Percentiles rank a stretch among this genome's conserved stretches.
phyloP scores from a whole-genome alignment of 2,329 filamentous ascomycete genomes.

The Trichoderma breve region DNA sequence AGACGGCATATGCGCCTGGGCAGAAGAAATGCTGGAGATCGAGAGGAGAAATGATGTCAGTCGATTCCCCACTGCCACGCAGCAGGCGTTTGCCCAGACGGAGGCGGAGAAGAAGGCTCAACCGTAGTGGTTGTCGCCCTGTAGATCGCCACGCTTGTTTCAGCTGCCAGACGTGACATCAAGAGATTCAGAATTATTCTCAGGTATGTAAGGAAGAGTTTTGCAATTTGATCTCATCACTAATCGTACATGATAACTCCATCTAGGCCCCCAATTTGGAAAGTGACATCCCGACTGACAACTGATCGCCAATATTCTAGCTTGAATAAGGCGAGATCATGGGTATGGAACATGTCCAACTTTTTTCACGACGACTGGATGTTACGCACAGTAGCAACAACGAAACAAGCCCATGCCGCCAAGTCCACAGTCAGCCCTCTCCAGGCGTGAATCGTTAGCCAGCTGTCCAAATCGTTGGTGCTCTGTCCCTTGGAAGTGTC shows the following conservation, averaged over 20 bases:
- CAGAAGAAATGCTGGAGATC: not conserved
- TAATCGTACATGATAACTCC: not conserved
- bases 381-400: not conserved
- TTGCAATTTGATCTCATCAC: not conserved
- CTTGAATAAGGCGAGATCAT: not conserved
- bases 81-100: not conserved
- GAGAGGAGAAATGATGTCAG: not conserved
- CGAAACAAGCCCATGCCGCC: conserved; percentile 6
- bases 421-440: not conserved
- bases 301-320: not conserved
- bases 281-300: not conserved
- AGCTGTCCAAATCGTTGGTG: not conserved
- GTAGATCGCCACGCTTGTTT: not conserved
- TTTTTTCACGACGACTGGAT: not conserved
- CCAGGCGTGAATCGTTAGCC: not conserved
- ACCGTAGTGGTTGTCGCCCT: not conserved
- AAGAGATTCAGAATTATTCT: not conserved
- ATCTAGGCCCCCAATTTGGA: not conserved
- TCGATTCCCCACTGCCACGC: not conserved
- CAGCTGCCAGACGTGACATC: not conserved
- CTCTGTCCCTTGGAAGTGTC: conserved; percentile 23
- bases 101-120: not conserved
- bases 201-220: not conserved
- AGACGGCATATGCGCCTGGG: not conserved
- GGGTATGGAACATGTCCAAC: not conserved